Conservation (phyloP, 768 basidiomycete genomes). For the Hortiboletus flavorubellus region DNA sequence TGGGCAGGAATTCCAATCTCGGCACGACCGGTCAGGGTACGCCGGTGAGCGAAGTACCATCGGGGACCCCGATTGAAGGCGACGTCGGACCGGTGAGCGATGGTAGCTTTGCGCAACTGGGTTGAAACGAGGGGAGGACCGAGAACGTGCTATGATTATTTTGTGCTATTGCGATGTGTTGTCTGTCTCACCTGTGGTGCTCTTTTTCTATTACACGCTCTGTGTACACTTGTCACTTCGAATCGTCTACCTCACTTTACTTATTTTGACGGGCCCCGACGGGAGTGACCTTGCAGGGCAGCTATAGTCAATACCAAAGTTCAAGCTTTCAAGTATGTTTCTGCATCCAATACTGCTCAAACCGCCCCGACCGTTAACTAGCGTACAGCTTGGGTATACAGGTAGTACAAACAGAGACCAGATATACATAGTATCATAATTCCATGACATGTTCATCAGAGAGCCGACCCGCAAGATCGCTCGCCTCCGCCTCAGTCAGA, state of each 20-base stretch:
- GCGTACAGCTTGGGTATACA: neutral
- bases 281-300: neutral
- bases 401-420: too few species aligned
- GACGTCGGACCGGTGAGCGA: conserved; percentile 55
- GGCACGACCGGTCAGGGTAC: conserved; percentile 63
- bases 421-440: neutral
- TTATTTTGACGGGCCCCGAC: neutral
- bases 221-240: conserved; percentile 3
- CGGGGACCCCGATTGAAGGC: conserved; percentile 43
- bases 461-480: conserved; percentile 6
- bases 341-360: neutral
- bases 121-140: conserved; percentile 18
- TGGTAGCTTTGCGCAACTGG: conserved; percentile 52
- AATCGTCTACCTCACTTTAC: conserved; percentile 7
- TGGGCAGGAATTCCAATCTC: conserved; percentile 51
- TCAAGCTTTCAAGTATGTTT: neutral
- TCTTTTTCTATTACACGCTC: neutral
- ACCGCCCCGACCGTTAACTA: neutral
- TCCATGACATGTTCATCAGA: conserved; percentile 14
- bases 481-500: conserved; percentile 7
- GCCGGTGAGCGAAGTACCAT: conserved; percentile 49
- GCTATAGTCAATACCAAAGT: neutral
- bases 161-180: conserved; percentile 22
- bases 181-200: conserved; percentile 9
- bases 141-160: conserved; percentile 24